Conservation (phyloP, 2,329 filamentous ascomycete genomes). For the Penicillium thymicola region DNA sequence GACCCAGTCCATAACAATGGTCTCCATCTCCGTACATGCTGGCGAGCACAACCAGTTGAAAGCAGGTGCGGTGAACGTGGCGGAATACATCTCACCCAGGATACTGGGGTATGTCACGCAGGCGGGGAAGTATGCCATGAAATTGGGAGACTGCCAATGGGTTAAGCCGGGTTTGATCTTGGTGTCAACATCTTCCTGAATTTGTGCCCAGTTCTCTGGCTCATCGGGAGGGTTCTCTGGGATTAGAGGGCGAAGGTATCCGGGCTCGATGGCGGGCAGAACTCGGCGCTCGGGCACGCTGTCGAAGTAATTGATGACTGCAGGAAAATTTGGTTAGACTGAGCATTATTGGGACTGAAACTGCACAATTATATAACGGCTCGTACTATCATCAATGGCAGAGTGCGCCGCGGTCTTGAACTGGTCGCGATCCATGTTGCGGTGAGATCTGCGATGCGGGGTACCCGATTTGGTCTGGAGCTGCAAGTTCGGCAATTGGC, state of each 20-base stretch:
- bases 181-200: slow-evolving; percentile 76
- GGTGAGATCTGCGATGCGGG: neutral
- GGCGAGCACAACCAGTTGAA: slow-evolving; percentile 98
- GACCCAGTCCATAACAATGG: slow-evolving; percentile 88
- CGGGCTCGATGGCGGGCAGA: slow-evolving; percentile 73
- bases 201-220: slow-evolving; percentile 69
- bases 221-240: slow-evolving; percentile 65
- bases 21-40: slow-evolving; percentile 89
- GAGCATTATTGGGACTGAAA: neutral
- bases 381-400: slow-evolving; percentile 77
- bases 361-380: neutral
- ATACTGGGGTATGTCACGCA: slow-evolving; percentile 77
- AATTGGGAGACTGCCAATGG: slow-evolving; percentile 91
- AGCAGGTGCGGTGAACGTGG: slow-evolving; percentile 81
- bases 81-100: slow-evolving; percentile 87
- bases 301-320: slow-evolving; percentile 82
- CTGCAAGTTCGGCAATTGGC: neutral
- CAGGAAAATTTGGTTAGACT: neutral
- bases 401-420: slow-evolving; percentile 74
- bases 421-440: slow-evolving; percentile 70
- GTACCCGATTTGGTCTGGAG: neutral
- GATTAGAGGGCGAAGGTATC: slow-evolving; percentile 78
- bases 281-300: slow-evolving; percentile 68
- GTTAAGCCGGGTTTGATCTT: slow-evolving; percentile 91
- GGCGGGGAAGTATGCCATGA: slow-evolving; percentile 93